Base-by-base conservation (phyloP, 768 basidiomycete species). In the Boletus reticuloceps region DNA sequence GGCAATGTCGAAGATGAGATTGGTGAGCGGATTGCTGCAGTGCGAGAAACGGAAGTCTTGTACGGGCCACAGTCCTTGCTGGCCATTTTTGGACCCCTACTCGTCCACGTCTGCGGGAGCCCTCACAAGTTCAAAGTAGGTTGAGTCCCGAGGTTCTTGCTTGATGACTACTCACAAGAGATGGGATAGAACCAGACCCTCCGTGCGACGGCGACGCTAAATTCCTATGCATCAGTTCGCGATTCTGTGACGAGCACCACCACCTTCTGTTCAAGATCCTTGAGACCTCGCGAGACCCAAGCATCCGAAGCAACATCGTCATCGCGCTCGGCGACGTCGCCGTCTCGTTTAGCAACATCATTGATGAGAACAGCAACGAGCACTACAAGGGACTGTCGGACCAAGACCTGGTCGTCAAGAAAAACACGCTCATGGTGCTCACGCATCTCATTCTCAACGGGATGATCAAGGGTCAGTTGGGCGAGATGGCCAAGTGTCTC, bases 401-500 rank as follows among this genome's bases (percentile, higher is more conserved):
- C 69, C 76, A 75, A 39, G 83, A 96, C 62, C 73, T 92, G 11
- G 82, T 88, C 39, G 96, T 99, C 59, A 99, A 98, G 84, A 98
- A 98, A 80, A 98, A 98, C 74, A 97, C 96, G 36, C 81, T 99
- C 43, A 98, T 98, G 96, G 97, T 98, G 31, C 79, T 98, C 53
- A 96, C 94, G 12, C 94, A 98, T 70, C 75, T 99, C 56, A 98
- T 98, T 67, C 75, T 99, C 58, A 98, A 98, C 64, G 96, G 96
- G 3, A 98, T 98, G 97, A 91, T 99, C 80, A 99, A 99, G 74
- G 97, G 97, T 2, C 96, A 99, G 69, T 79, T 99, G 9, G 97
- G 97, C 17, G 97, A 99, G 79, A 98, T 99, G 96, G 97, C 96
- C n/a, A 98, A 99, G 72, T 98, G 97, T 68, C 74, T 98, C 8